phyloP scores from a whole-genome alignment of 495 filamentous ascomycete species.

The Aspergillus carlsbadensis region DNA sequence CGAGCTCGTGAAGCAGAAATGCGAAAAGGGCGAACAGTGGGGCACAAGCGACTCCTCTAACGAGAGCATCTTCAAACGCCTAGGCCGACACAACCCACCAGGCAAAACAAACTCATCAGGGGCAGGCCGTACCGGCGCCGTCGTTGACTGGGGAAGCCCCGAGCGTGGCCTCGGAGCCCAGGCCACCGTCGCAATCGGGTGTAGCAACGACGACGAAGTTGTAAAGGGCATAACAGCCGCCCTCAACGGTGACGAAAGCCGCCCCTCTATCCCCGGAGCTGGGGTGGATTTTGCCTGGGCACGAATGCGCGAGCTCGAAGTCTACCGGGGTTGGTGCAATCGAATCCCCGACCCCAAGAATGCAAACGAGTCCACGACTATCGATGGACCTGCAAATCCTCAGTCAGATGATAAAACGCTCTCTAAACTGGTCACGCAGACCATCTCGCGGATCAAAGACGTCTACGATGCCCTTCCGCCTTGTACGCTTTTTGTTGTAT shows the following conservation, averaged over 20 bases:
- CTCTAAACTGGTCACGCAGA: slow-evolving; percentile 43
- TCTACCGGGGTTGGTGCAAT: slow-evolving; percentile 80
- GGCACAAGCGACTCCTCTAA: slow-evolving; percentile 69
- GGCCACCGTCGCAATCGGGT: slow-evolving; percentile 70
- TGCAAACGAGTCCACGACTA: slow-evolving; percentile 50
- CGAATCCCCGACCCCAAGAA: slow-evolving; percentile 44
- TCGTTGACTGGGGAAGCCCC: slow-evolving; percentile 86
- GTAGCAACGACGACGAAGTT: slow-evolving; percentile 72
- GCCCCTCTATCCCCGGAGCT: slow-evolving; percentile 58
- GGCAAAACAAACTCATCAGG: slow-evolving; percentile 45
- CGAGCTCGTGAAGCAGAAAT: slow-evolving; percentile 92
- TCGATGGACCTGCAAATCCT: slow-evolving; percentile 18
- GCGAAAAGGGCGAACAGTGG: slow-evolving; percentile 84
- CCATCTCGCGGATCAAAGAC: slow-evolving; percentile 57
- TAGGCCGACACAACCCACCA: slow-evolving; percentile 59
- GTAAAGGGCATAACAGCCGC: slow-evolving; percentile 65
- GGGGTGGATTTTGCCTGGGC: slow-evolving; percentile 90
- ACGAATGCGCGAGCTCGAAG: slow-evolving; percentile 81
- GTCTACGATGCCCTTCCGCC: slow-evolving; percentile 76
- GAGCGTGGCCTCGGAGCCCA: slow-evolving; percentile 69
- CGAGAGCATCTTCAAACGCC: slow-evolving; percentile 85
- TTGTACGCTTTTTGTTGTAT: slow-evolving; percentile 85
- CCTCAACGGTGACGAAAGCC: slow-evolving; percentile 65
- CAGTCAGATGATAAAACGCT: slow-evolving; percentile 27
- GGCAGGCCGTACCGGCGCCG: slow-evolving; percentile 67